Base-by-base conservation (phyloP, 2,329 filamentous ascomycete genomes). In the Pseudogymnoascus sp. region DNA sequence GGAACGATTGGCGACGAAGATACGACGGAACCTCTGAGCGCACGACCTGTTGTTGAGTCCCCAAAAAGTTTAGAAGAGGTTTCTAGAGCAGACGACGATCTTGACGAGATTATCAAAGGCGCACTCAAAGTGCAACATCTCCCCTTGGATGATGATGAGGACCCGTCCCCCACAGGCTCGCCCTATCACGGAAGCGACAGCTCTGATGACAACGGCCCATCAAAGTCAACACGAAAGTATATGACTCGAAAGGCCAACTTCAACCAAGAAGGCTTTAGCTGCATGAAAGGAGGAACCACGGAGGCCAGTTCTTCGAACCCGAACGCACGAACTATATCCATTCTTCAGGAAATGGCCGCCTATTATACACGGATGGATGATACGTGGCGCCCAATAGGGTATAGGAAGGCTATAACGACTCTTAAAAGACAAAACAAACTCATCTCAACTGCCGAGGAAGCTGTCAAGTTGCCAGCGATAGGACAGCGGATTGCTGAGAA, bases 351-450 rank as follows among this genome's bases (percentile, higher is more conserved):
- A 67, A 92, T 97, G 90, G 82, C 84, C 44, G 82, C 87, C 62
- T 88, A 93, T 73, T 96, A 96, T 73, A 82, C 82, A 4, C 81
- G 86, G 6, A 84, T 83, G n/a, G 81, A 86, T 40, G 92, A 97
- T 70, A 82, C 85, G 37, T 97, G 90, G 89, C 85, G 91, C 2
- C 82, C 82, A 0, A 77, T 83, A 0, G 87, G 89, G 4, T 97
- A 96, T 73, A 86, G 90, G 35, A 90, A 87, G 72, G 91, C 84
- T 11, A 89, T 96, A 61, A 78, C 80, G n/a, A 88, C 85, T 2
- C 79, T 97, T 11, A 85, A 85, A 50, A 86, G 84, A 59, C 88
- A 93, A 65, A 72, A 77, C 0, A 71, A 70, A 19, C 87, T 85
- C 71, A 83, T 97, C 64, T 78, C 75, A 3, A 93, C 88, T 0